These are phyloP conservation scores for Camellia lanceoleosa DNA, from an alignment of 148 eudicot species.

Conservation along the genomic window DNA sequence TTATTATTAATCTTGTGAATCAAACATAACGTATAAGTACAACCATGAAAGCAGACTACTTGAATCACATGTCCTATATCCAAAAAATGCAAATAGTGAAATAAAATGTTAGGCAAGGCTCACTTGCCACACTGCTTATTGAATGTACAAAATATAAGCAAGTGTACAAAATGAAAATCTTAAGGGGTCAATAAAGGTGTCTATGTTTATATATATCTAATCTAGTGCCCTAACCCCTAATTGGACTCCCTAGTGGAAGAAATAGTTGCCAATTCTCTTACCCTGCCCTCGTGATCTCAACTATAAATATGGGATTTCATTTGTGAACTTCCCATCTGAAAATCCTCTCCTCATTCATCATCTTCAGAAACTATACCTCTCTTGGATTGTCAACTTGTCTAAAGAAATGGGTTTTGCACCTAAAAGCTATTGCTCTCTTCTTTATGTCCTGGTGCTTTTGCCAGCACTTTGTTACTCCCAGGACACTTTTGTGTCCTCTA, in stretches of 20 bases:
- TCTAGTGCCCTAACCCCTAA: slow-evolving; percentile 9
- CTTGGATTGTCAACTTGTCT: background rate
- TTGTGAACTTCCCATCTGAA: slow-evolving; percentile 1
- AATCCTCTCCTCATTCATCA: background rate
- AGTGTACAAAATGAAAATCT: background rate
- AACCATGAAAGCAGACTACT: background rate
- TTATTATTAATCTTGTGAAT: too few species aligned
- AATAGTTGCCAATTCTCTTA: background rate
- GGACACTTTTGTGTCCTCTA: slow-evolving; percentile 30
- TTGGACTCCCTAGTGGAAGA: slow-evolving; percentile 7
- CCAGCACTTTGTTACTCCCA: slow-evolving; percentile 33
- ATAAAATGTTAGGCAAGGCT: background rate
- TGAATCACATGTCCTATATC: background rate
- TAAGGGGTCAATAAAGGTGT: background rate
- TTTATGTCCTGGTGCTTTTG: slow-evolving; percentile 24
- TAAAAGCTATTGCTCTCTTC: slow-evolving; percentile 11
- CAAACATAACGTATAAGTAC: background rate
- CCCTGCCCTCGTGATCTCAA: background rate
- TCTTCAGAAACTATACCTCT: background rate
- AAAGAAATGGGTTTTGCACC: slow-evolving; percentile 29
- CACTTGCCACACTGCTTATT: slow-evolving; percentile 1
- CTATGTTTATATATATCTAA: slow-evolving; percentile 7
- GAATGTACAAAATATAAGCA: background rate
- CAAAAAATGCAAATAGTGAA: background rate
- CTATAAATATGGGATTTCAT: slow-evolving; percentile 15